Conservation (phyloP, 2,329 filamentous ascomycete species). For the Dothiorella sarmentorum region DNA sequence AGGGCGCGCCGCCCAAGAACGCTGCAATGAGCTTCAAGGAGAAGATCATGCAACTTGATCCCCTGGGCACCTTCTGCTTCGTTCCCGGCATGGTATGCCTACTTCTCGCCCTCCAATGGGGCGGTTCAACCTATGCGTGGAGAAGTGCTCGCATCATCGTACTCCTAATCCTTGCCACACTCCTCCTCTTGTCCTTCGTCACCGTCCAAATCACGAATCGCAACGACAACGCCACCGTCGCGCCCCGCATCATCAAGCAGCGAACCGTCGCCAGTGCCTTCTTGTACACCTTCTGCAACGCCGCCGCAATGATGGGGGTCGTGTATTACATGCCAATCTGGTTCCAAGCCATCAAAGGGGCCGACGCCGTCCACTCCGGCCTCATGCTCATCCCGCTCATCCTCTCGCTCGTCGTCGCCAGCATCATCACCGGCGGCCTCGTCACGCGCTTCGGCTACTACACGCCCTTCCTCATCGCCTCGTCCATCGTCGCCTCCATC, state of each 20-base stretch:
- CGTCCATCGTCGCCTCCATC: conserved; percentile 42
- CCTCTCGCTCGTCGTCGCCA: conserved; percentile 38
- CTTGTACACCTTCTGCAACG: conserved; percentile 35
- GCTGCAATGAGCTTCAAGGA: conserved; percentile 25
- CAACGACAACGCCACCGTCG: conserved; percentile 38
- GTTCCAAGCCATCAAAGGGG: conserved; percentile 51
- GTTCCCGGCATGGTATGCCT: conserved; percentile 48
- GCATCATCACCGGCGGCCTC: conserved; percentile 26
- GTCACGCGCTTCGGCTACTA: conserved; percentile 46
- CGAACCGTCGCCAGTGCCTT: conserved; percentile 43
- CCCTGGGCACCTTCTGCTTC: conserved; percentile 42
- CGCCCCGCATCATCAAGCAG: conserved; percentile 42
- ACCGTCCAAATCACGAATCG: conserved; percentile 34
- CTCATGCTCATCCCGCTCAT: conserved; percentile 46
- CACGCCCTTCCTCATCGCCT: conserved; percentile 48
- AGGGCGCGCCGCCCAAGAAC: conserved; percentile 27
- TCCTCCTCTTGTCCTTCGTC: conserved; percentile 42
- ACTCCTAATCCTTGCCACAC: conserved; percentile 42
- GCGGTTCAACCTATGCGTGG: conserved; percentile 48
- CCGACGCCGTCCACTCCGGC: conserved; percentile 44
- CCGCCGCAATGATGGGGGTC: conserved; percentile 34
- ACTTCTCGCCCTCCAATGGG: conserved; percentile 51
- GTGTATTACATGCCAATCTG: conserved; percentile 47
- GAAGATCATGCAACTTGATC: conserved; percentile 43
- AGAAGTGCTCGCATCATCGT: conserved; percentile 44